Evolutionary conservation across 768 basidiomycete genomes (phyloP), one percentile per base, ranked within the genome.

Genomic region (Boletus pseudo-olivaceus): DNA sequence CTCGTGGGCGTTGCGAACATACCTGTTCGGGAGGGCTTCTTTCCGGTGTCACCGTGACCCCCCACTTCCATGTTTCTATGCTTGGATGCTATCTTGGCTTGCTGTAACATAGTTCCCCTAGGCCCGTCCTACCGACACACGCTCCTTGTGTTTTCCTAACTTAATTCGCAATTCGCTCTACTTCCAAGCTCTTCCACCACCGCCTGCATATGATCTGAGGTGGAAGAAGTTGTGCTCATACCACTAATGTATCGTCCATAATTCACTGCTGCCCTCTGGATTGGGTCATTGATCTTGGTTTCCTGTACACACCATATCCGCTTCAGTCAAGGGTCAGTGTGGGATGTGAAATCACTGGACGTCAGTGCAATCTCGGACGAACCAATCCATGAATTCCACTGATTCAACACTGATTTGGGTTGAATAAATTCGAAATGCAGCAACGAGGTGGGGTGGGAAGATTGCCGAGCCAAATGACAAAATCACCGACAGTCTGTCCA

Each of bases 91-190:
- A 38, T 23, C 39, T 63, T 58, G 41, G 37, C 26, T 44, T 15
- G 26, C 32, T 56, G 56, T 47, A 56, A 47, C 14, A 60, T 59
- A 62, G 20, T 59, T 34, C 3, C 3, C 4, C 49, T 29, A 53
- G 19, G 35, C 17, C 14, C 10, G 12, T 17, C 7, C 17, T 4
- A 35, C 15, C 17, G 10, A 29, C 1, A 2, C 47, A n/a, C 51
- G 2, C 26, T 47, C 48, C 3, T 47, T 61, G 11, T 5, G 10
- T 10, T 41, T 41, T 10, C 10, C 9, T 59, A 49, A 17, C 11
- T 42, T 42, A 54, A 5, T 39, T 52, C 33, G 52, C 14, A 11
- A 34, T 40, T 44, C 27, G 35, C 43, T 47, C 12, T 49, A 51
- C 52, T 43, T 7, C 1, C 27, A n/a, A 19, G 19, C 30, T 60